phyloP scores from a whole-genome alignment of 306 rosid species.

The Vachellia collinsii region DNA sequence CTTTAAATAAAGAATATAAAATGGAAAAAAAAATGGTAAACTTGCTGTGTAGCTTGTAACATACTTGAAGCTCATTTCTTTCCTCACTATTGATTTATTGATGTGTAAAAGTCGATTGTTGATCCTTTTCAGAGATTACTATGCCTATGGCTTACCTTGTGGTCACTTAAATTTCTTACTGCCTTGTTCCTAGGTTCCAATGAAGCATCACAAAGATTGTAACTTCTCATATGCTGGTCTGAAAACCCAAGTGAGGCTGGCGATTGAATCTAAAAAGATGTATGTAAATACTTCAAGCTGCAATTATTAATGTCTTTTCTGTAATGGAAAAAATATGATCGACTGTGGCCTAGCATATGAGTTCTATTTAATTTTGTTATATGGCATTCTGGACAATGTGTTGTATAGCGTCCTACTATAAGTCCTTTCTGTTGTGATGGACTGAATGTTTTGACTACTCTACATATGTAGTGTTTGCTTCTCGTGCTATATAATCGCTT shows the following conservation, averaged over 20 bases:
- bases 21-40: not conserved
- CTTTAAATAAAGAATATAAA: too few relatives aligned
- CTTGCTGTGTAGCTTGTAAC: not conserved
- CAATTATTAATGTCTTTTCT: constrained; percentile 9
- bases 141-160: constrained; percentile 19
- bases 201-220: constrained; percentile 99
- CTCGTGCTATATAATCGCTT: not conserved
- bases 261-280: constrained; percentile 86
- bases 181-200: constrained; percentile 65
- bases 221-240: constrained; percentile 96
- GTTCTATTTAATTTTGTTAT: constrained; percentile 13
- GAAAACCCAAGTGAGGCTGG: constrained; percentile 96
- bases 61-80: not conserved
- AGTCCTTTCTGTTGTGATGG: not conserved
- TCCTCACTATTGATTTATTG: not conserved
- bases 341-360: constrained; percentile 22
- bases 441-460: constrained; percentile 13
- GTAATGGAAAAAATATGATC: not conserved
- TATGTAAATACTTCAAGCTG: constrained; percentile 47
- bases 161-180: constrained; percentile 37
- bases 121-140: constrained; percentile 28
- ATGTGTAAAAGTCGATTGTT: constrained; percentile 7
- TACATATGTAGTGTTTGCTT: not conserved
- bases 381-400: constrained; percentile 3
- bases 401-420: constrained; percentile 4